phyloP scores from a whole-genome alignment of 805 yeast species.

The Jamesozyma spencerorum region DNA sequence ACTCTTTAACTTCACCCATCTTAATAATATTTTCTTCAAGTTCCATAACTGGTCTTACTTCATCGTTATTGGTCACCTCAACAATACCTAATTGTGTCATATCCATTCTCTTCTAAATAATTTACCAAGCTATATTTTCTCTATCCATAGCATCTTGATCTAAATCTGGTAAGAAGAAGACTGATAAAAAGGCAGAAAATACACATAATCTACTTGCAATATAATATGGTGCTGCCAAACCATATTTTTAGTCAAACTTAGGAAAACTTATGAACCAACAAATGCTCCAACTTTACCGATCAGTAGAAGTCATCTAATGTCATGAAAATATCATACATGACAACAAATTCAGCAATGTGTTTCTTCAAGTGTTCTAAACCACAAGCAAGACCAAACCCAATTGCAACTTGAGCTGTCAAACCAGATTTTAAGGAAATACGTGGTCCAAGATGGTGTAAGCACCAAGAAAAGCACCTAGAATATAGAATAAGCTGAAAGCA shows the following conservation, averaged over 20 bases:
- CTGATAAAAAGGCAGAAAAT: constrained; percentile 57
- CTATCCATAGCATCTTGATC: constrained; percentile 73
- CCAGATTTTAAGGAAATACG: constrained; percentile 67
- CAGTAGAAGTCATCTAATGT: constrained; percentile 92
- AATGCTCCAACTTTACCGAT: constrained; percentile 89
- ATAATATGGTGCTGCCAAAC: constrained; percentile 72
- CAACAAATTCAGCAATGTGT: constrained; percentile 70
- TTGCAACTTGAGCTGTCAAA: constrained; percentile 58
- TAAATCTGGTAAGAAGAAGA: constrained; percentile 68
- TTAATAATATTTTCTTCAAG: no score
- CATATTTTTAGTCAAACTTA: constrained; percentile 60
- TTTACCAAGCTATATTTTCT: constrained; percentile 66
- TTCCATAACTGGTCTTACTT: no score
- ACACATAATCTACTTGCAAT: constrained; percentile 70
- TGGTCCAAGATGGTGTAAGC: constrained; percentile 84
- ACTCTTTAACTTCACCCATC: no score
- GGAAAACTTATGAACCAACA: constrained; percentile 83
- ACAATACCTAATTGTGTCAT: no score
- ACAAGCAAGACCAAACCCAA: constrained; percentile 82
- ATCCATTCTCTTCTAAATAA: no score
- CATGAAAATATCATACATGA: constrained; percentile 79
- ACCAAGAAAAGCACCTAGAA: constrained; percentile 86
- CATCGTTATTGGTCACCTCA: no score
- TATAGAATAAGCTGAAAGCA: constrained; percentile 75
- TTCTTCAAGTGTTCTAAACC: constrained; percentile 44